These are phyloP conservation scores for Favolaschia claudopus DNA, from an alignment of 768 basidiomycete species.

Conservation along the genomic window DNA sequence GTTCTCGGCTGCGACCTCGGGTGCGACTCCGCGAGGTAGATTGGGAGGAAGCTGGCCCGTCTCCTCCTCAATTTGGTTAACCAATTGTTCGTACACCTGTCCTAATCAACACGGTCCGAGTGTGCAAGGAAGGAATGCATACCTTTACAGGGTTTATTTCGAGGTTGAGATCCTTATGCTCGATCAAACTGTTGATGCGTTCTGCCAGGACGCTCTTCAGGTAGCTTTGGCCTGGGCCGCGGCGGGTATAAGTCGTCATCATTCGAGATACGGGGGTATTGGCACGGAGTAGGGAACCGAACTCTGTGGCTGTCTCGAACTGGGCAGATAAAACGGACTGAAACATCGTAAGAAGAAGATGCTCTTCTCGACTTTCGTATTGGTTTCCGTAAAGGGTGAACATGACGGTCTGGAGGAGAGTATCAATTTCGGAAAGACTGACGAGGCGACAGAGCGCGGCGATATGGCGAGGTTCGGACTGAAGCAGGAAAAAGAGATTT, in stretches of 20 bases:
- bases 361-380: constrained; percentile 98
- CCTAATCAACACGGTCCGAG: not conserved
- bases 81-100: constrained; percentile 99
- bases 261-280: constrained; percentile 99
- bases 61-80: constrained; percentile 98
- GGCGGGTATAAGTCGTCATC: constrained; percentile 99
- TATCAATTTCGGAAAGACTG: constrained; percentile 96
- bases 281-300: constrained; percentile 96
- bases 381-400: constrained; percentile 99
- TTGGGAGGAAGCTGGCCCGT: constrained; percentile 91
- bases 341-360: constrained; percentile 98
- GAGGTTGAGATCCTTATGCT: constrained; percentile 98
- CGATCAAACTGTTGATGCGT: constrained; percentile 97
- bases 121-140: constrained; percentile 4
- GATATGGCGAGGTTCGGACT: constrained; percentile 97
- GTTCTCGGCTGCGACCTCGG: constrained; percentile 94
- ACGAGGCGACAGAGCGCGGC: constrained; percentile 97
- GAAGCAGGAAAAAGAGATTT: constrained; percentile 98
- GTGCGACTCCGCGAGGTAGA: constrained; percentile 91
- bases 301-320: constrained; percentile 98
- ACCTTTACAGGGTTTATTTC: constrained; percentile 99
- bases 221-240: constrained; percentile 98
- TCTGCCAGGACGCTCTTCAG: constrained; percentile 97
- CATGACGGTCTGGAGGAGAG: constrained; percentile 99
- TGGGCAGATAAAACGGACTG: constrained; percentile 98